Percentiles rank a stretch among this genome's conserved stretches.
These are phyloP conservation scores for Osmanthus fragrans DNA, from an alignment of 257 asterid species.

Conservation along the genomic window DNA sequence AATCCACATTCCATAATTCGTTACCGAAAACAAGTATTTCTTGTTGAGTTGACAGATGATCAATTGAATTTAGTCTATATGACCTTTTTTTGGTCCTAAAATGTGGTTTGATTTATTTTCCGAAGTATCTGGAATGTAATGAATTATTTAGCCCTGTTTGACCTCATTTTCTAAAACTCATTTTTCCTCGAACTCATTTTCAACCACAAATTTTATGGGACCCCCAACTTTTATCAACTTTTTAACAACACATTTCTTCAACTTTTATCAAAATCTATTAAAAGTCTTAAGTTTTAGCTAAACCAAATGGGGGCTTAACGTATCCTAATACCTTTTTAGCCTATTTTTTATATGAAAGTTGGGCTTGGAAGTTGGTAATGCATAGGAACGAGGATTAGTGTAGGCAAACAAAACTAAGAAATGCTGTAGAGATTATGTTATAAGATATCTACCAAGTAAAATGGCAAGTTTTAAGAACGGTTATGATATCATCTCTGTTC, in stretches of 20 bases:
- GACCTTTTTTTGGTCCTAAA: neutral
- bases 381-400: neutral
- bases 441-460: neutral
- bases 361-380: neutral
- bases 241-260: no score
- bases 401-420: no score
- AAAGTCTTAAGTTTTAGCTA: no score
- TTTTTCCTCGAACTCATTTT: no score
- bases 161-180: no score
- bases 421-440: neutral
- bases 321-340: neutral
- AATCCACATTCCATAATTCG: neutral
- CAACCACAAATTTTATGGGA: no score
- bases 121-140: neutral
- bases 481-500: neutral
- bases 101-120: neutral
- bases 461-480: neutral
- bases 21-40: no score
- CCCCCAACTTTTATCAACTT: no score
- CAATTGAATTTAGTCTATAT: neutral
- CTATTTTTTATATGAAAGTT: neutral
- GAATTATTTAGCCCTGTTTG: neutral
- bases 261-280: no score
- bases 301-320: no score
- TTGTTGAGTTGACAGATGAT: neutral